Evolutionary conservation across 2,329 filamentous ascomycete species (phyloP).

Genomic region (Elsinoe fawcettii): DNA sequence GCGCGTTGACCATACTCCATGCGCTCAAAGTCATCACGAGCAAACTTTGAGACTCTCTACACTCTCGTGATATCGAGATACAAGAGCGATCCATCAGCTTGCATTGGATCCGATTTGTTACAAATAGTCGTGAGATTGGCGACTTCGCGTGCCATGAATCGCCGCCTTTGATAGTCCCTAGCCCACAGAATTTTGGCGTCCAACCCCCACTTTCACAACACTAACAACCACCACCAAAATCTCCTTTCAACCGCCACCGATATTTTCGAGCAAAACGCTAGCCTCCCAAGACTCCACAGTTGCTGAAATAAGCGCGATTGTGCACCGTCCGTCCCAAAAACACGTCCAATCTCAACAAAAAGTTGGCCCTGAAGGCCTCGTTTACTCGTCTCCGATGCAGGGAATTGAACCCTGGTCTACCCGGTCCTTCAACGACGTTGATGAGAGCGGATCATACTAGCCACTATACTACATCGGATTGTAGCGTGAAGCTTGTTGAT

Average conservation of each 20-base stretch:
- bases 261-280: background rate
- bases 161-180: no score
- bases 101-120: no score
- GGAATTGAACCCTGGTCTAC: slow-evolving; percentile 1
- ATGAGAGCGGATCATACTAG: slow-evolving; percentile 2
- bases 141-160: no score
- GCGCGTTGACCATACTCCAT: no score
- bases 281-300: background rate
- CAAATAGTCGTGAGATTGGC: no score
- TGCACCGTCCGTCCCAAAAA: background rate
- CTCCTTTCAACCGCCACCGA: background rate
- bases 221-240: background rate
- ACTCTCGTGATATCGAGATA: no score
- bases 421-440: background rate
- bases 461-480: slow-evolving; percentile 1
- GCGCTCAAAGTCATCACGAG: no score
- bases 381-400: background rate
- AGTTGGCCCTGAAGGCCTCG: background rate
- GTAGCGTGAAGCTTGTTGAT: background rate
- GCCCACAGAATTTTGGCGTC: no score
- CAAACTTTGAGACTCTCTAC: no score
- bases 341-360: background rate
- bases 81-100: no score
- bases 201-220: background rate
- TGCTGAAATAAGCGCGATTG: no score